Conservation (phyloP, 2,329 filamentous ascomycete species). For the Fusarium sp. region DNA sequence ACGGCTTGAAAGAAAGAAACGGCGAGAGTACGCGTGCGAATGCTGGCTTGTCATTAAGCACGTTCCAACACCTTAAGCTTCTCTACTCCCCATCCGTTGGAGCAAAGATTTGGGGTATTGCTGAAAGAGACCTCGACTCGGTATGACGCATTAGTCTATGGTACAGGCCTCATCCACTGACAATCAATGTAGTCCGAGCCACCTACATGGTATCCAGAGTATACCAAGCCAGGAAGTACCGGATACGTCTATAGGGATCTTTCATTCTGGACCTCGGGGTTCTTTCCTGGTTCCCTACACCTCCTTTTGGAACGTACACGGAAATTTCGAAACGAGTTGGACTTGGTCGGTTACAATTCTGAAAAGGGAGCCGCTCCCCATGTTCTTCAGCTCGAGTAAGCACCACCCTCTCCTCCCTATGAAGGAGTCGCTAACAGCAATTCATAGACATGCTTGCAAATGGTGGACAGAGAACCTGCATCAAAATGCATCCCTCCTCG, state of each 20-base stretch:
- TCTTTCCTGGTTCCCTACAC: conserved; percentile 54
- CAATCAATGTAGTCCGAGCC: conserved; percentile 11
- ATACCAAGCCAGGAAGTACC: conserved; percentile 51
- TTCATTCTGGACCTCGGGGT: conserved; percentile 57
- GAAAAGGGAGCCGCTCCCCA: neutral
- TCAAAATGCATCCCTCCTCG: conserved; percentile 48
- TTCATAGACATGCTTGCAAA: neutral
- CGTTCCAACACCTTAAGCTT: neutral
- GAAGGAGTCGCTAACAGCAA: neutral
- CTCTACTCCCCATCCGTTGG: neutral
- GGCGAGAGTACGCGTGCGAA: neutral
- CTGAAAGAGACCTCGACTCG: neutral
- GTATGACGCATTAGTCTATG: neutral
- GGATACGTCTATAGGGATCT: conserved; percentile 54
- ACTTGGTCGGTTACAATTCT: neutral
- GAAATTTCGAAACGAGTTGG: conserved; percentile 38
- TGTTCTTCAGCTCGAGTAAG: neutral
- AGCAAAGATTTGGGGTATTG: neutral
- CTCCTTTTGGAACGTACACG: conserved; percentile 49
- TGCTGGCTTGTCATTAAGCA: neutral
- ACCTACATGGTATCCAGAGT: conserved; percentile 50
- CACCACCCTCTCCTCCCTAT: neutral
- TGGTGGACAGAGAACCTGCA: conserved; percentile 43
- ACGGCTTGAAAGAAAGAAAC: neutral
- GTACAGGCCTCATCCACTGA: neutral